Evolutionary conservation across 2,329 filamentous ascomycete species (phyloP).

Genomic region (Aspergillus sp.): DNA sequence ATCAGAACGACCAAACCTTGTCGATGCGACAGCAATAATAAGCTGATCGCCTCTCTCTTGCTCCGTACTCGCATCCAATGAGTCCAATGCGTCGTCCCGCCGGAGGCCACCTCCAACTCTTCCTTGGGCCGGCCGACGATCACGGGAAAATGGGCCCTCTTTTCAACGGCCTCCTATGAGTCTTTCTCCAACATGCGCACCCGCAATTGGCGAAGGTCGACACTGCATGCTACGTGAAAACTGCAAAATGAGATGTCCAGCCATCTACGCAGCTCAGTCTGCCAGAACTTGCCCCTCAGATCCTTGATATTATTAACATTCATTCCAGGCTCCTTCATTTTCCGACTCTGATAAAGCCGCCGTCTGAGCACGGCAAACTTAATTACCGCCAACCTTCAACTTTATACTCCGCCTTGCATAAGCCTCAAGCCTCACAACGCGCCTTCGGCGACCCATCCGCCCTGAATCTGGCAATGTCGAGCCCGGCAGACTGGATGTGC

Average conservation of each 20-base stretch:
- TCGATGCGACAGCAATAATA: no score
- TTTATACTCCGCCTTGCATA: background rate
- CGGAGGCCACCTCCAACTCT: background rate
- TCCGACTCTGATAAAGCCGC: background rate
- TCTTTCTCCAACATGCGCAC: background rate
- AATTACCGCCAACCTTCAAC: background rate
- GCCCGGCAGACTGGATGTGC: background rate
- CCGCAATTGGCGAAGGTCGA: background rate
- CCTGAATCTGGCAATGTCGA: background rate
- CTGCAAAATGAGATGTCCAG: background rate
- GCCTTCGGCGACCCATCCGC: background rate
- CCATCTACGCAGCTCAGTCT: background rate
- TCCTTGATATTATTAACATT: background rate
- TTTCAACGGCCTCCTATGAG: background rate
- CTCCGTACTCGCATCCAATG: background rate
- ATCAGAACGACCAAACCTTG: no score
- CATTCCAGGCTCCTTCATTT: background rate
- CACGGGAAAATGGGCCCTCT: background rate
- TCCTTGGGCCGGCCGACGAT: background rate
- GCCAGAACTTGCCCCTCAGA: background rate
- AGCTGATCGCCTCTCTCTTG: background rate
- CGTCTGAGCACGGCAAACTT: background rate
- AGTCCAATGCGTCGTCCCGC: no score
- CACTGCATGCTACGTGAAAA: background rate
- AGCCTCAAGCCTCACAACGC: background rate